Base-by-base conservation (phyloP, 2,329 filamentous ascomycete genomes). In the Clonostachys solani region DNA sequence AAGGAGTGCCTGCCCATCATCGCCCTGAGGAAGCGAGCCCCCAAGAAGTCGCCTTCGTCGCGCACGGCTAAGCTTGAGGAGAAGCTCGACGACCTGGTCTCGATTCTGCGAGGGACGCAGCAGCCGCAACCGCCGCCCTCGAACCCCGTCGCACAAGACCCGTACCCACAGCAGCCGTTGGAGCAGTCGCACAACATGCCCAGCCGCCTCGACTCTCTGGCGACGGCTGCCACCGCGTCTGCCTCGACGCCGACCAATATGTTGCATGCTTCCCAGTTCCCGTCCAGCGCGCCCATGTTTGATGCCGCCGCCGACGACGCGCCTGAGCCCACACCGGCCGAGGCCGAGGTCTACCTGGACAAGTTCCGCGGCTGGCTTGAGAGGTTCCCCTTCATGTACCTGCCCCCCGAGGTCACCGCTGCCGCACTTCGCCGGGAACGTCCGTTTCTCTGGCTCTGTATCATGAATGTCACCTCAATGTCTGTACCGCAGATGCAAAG, bases 381-480 rank as follows among this genome's bases (percentile, higher is more conserved):
- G 1, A 68, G 65, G 44, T 71, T 76, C 16, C 74, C 76, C 0
- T 73, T 75, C 44, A 60, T 77, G 42, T 57, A 70, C 41, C 51
- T 80, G 1, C 60, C 66, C 1, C 48, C 61, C 0, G 58, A 62
- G 15, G 61, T 64, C 44, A 68, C 65, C 0, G 66, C 71, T 4
- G 55, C 61, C 35, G 51, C 60, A n/a, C 59, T 81, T 1, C 66
- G 59, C 3, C 56, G 56, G 9, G 59, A 68, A 16, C 59, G 64
- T 4, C 77, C 80, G 0, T 78, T 78, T 44, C 54, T 80, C 6
- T 79, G 74, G 69, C 54, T 76, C 9, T 69, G 67, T 35, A 75
- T 81, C 42, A 66, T 73, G 55, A 65, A 73, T 37, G 57, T 77
- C 10, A 69, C 72, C 2, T 68, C 67, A 40, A 72, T 67, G 52